Percentiles rank a stretch among this genome's conserved stretches.
Evolutionary conservation across 768 basidiomycete genomes (phyloP).

Genomic region (Russula compacta): DNA sequence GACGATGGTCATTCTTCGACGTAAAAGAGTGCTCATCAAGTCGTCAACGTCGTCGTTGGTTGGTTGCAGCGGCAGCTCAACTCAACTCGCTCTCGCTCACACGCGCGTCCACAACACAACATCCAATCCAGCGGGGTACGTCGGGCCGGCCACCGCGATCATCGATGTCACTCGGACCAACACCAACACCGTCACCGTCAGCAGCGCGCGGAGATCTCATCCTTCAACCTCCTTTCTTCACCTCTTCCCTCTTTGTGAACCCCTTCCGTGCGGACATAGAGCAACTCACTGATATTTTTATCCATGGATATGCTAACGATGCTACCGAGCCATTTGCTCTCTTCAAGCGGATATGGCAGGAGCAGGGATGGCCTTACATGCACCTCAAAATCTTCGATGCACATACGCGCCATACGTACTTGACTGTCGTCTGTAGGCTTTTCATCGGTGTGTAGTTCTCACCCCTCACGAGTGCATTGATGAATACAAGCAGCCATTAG

Average conservation of each 20-base stretch:
- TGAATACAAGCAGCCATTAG: slow-evolving; percentile 28
- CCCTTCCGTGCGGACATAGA: slow-evolving; percentile 57
- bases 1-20: slow-evolving; percentile 36
- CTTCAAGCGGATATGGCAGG: slow-evolving; percentile 64
- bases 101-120: background rate
- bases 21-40: slow-evolving; percentile 37
- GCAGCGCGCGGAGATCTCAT: slow-evolving; percentile 49
- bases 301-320: slow-evolving; percentile 35
- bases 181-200: slow-evolving; percentile 34
- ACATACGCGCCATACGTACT: slow-evolving; percentile 53
- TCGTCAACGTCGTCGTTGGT: background rate
- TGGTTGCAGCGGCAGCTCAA: background rate
- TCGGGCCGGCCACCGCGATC: background rate
- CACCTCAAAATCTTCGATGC: slow-evolving; percentile 68
- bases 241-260: slow-evolving; percentile 63
- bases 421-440: slow-evolving; percentile 48
- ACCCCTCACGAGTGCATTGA: background rate
- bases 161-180: slow-evolving; percentile 37
- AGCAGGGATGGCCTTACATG: slow-evolving; percentile 64
- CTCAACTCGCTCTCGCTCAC: background rate
- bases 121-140: too few relatives aligned
- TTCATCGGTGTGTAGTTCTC: slow-evolving; percentile 48
- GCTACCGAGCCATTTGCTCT: slow-evolving; percentile 46
- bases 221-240: slow-evolving; percentile 70
- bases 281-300: slow-evolving; percentile 42